Conservation (phyloP, 225 moss, liverwort and hornwort genomes). For the Straminergon stramineum region DNA sequence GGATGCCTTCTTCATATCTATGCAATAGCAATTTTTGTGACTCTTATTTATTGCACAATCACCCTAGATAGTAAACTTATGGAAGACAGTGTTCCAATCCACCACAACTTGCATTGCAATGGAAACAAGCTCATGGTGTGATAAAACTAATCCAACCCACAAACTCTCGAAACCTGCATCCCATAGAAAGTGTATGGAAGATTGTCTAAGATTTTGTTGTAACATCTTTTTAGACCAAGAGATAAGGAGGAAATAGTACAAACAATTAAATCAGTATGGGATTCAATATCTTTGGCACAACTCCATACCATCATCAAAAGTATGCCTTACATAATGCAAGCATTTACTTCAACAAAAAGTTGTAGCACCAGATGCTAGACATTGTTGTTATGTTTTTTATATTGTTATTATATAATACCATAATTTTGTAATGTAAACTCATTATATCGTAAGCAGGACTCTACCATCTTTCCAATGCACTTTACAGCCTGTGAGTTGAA, state of each 20-base stretch:
- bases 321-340: background rate
- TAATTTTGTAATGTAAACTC: background rate
- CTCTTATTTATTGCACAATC: background rate
- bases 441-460: background rate
- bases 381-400: background rate
- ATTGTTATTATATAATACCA: background rate
- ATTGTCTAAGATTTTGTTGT: background rate
- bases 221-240: fast-evolving
- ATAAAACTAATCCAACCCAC: background rate
- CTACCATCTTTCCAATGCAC: background rate
- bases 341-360: background rate
- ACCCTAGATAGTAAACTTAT: too few relatives aligned
- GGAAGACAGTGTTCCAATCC: background rate
- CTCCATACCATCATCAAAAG: background rate
- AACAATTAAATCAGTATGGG: too few relatives aligned
- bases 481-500: background rate
- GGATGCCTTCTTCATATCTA: background rate
- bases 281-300: background rate
- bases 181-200: too few relatives aligned
- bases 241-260: background rate
- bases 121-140: too few relatives aligned
- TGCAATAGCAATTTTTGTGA: background rate
- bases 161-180: background rate
- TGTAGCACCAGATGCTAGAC: background rate
- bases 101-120: background rate